Conservation (phyloP, 148 eudicot species). For the Limonium bicolor region DNA sequence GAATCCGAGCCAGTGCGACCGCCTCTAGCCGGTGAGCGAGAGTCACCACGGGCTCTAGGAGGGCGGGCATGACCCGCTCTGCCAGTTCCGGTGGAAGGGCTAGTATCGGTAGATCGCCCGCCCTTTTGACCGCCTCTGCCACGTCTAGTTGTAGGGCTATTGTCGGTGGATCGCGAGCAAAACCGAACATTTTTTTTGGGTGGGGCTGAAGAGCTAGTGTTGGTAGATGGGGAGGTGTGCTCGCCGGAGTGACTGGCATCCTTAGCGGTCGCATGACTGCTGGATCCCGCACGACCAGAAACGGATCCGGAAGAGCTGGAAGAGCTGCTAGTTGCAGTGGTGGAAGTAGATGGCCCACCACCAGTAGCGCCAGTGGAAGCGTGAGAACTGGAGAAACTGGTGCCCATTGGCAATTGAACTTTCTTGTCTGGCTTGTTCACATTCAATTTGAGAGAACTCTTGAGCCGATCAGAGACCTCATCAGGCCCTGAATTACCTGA, state of each 20-base stretch:
- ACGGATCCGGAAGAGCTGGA: conserved; percentile 79
- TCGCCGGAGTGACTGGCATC: conserved; percentile 66
- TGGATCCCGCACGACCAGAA: conserved; percentile 36
- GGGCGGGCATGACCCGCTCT: conserved; percentile 32
- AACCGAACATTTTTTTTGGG: conserved; percentile 4
- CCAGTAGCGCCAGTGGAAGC: conserved; percentile 6
- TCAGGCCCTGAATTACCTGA: conserved; percentile 18
- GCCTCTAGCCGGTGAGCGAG: no score
- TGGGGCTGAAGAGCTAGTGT: conserved; percentile 5
- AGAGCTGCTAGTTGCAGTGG: conserved; percentile 30
- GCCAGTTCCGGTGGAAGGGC: conserved; percentile 7
- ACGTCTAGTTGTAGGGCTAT: no score
- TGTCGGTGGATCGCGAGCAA: no score
- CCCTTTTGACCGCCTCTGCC: no score
- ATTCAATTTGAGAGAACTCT: conserved; percentile 6
- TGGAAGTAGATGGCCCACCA: conserved; percentile 6
- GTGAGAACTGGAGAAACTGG: conserved; percentile 38
- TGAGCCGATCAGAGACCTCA: conserved; percentile 28
- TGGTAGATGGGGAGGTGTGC: conserved; percentile 16
- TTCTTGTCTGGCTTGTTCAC: conserved; percentile 41
- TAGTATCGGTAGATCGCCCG: conserved; percentile 11
- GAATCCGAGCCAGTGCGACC: no score
- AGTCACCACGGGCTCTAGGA: no score
- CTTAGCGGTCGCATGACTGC: conserved; percentile 9
- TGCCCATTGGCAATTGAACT: conserved; percentile 39